Evolutionary conservation across 352 stramenopile genomes (phyloP).

Genomic region (Albugo candida): DNA sequence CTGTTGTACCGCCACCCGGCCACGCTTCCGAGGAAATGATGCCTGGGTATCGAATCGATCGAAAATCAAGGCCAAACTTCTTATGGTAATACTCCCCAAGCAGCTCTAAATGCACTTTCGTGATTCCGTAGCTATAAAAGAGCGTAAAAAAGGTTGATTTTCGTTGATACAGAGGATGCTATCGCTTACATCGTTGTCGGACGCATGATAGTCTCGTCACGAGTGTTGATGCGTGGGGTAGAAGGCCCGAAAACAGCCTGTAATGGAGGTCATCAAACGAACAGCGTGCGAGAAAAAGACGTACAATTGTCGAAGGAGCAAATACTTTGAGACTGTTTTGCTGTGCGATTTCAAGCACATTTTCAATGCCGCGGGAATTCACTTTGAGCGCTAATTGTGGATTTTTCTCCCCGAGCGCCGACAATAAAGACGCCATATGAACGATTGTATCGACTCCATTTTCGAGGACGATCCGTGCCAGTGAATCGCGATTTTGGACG

Average conservation of each 20-base stretch:
- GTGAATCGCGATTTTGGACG: constrained; percentile 44
- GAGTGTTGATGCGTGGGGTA: constrained; percentile 68
- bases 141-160: constrained; percentile 2
- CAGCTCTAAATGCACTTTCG: constrained; percentile 82
- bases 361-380: constrained; percentile 79
- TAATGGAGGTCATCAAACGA: not conserved
- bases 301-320: constrained; percentile 75
- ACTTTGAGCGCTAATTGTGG: constrained; percentile 72
- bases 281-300: constrained; percentile 1
- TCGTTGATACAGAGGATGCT: constrained; percentile 1
- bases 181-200: constrained; percentile 75
- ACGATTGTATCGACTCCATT: constrained; percentile 78
- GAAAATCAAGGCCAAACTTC: constrained; percentile 84
- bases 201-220: constrained; percentile 80
- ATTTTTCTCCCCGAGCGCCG: constrained; percentile 80
- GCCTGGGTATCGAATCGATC: constrained; percentile 79
- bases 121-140: constrained; percentile 52
- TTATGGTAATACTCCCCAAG: constrained; percentile 84
- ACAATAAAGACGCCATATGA: constrained; percentile 82
- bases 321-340: constrained; percentile 80
- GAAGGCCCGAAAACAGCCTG: constrained; percentile 71
- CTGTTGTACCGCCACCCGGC: constrained; percentile 65
- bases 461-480: constrained; percentile 73
- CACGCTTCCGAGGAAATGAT: constrained; percentile 79
- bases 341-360: constrained; percentile 78